Conservation (phyloP, 805 yeast species). For the Metschnikowia dekortorum region DNA sequence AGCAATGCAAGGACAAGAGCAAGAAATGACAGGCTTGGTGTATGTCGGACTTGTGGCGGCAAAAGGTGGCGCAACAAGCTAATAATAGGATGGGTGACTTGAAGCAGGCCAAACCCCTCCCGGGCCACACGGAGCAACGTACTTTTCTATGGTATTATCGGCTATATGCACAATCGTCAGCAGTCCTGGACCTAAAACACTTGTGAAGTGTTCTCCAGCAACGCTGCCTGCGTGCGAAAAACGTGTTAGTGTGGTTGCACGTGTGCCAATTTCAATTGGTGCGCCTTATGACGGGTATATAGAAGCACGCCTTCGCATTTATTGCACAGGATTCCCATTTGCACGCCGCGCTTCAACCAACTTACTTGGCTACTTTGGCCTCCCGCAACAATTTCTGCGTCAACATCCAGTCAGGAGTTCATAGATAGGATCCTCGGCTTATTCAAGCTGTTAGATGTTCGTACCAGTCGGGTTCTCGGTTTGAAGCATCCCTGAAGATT, state of each 20-base stretch:
- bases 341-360: not conserved
- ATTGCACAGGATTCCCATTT: conserved; percentile 1
- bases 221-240: not conserved
- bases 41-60: not conserved
- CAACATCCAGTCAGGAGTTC: not conserved
- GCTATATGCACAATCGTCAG: not conserved
- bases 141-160: not conserved
- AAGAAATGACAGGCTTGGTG: not conserved
- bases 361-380: not conserved
- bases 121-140: not conserved
- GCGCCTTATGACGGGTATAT: not conserved
- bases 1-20: not conserved
- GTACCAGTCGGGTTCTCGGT: not conserved
- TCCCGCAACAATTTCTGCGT: not conserved
- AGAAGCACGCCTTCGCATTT: not conserved
- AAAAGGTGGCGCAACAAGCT: too few species aligned
- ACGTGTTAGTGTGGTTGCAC: conserved; percentile 2
- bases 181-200: not conserved
- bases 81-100: too few species aligned
- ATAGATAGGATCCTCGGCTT: not conserved
- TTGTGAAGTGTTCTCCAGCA: not conserved
- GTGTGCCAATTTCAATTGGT: conserved; percentile 1
- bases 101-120: too few species aligned
- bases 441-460: not conserved
- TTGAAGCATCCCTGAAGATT: not conserved